Evolutionary conservation across 345 rosid genomes (phyloP).

Genomic region (Eucalyptus paniculata): DNA sequence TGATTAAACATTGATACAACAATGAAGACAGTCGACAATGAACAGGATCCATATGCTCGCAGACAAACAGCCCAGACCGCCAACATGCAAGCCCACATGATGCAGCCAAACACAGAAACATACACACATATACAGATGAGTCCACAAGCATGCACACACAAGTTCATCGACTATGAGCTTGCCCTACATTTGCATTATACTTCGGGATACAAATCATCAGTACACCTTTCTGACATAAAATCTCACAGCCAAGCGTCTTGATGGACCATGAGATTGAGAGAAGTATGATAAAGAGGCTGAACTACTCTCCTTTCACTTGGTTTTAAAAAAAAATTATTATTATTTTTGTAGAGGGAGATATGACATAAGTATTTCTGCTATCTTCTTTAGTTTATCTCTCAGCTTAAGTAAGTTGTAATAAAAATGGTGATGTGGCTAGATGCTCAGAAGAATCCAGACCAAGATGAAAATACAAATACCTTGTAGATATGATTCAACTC

Average conservation of each 20-base stretch:
- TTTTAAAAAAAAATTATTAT: neutral
- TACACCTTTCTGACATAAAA: neutral
- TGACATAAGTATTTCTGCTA: neutral
- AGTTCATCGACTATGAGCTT: neutral
- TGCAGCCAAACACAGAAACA: neutral
- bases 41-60: neutral
- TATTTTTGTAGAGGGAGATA: neutral
- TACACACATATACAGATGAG: neutral
- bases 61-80: neutral
- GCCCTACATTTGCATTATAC: neutral
- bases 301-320: neutral
- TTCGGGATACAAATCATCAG: neutral
- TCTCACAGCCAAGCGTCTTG: neutral
- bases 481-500: neutral
- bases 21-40: neutral
- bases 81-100: neutral
- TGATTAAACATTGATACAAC: slow-evolving; percentile 5
- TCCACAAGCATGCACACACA: neutral
- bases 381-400: neutral
- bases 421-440: neutral
- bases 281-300: neutral
- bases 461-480: neutral
- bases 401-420: neutral
- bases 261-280: neutral
- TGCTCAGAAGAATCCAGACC: neutral